Base-by-base conservation (phyloP, 192 early-diverging fungal species). In the Mortierella claussenii region DNA sequence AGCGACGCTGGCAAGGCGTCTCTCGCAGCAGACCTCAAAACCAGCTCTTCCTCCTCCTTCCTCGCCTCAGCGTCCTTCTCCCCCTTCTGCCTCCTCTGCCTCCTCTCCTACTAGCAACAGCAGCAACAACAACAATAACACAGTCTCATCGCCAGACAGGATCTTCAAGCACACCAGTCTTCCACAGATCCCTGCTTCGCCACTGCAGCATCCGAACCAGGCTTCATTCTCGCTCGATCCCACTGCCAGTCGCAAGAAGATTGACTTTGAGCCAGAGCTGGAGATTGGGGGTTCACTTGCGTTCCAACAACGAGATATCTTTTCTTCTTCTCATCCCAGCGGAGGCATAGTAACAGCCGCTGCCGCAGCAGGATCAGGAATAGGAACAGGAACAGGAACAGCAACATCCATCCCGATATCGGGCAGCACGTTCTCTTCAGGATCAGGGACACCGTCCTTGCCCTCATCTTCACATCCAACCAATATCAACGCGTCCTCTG, bases 11-110 rank as follows among this genome's bases (percentile, higher is more conserved):
- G 75, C 75, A 47, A 37, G 65, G 7, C 58, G 75, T 30, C 46
- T 59, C n/a, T 62, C 75, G 37, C 56, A 55, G 42, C 65, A 60
- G 17, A 49, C 45, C 21, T 50, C 53, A 60, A 68, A 79, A 34
- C 23, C 64, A 46, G 24, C 57, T 3, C 33, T 27, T 21, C 23
- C 44, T 11, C 28, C 74, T 17, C 21, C n/a, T n/a, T 56, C 53
- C 31, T 32, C 44, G 15, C 28, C 74, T 17, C 21, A 51, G 36
- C 54, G 42, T 12, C 36, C 24, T n/a, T 36, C 18, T 32, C 32
- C 30, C 15, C 17, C 55, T 31, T 45, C 55, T 42, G 12, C 37
- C 18, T 32, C 47, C 2, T 40, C 27, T 21, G 21, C n/a, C 58
- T 52, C 34, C 60, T 23, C 11, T 10, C 6, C 11, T 42, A 15